phyloP scores from a whole-genome alignment of 1,139 yeast species.

The Magnusiomyces paraingens region DNA sequence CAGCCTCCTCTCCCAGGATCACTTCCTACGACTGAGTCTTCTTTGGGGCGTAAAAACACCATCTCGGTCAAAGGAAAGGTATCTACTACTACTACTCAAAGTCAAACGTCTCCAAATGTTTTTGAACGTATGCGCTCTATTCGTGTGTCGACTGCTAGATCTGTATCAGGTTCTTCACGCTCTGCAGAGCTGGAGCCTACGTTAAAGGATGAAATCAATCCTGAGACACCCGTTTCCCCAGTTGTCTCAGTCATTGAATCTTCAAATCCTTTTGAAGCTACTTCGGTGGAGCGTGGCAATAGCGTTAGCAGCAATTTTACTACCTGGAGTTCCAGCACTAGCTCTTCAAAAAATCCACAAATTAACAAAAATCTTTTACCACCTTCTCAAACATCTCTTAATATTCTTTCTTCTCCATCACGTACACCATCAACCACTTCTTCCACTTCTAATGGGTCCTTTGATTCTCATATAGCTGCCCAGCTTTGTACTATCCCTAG shows the following conservation, averaged over 20 bases:
- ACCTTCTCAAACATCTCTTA: neutral
- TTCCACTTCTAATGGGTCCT: constrained; percentile 1
- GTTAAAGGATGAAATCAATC: neutral
- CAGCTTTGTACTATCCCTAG: constrained; percentile 22
- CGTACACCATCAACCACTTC: neutral
- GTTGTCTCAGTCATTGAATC: neutral
- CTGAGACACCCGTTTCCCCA: neutral
- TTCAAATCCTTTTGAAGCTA: too few relatives aligned
- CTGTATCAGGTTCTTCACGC: too few relatives aligned
- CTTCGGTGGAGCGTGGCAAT: too few relatives aligned
- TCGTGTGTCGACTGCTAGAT: constrained; percentile 5
- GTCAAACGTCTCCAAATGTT: constrained; percentile 12
- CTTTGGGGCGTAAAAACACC: constrained; percentile 14
- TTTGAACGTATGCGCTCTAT: constrained; percentile 14
- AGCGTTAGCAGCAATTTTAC: too few relatives aligned
- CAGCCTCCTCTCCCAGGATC: neutral
- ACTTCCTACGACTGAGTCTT: neutral
- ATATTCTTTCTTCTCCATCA: neutral
- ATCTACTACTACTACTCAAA: constrained; percentile 13
- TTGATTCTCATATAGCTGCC: constrained; percentile 20
- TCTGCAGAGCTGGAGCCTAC: neutral
- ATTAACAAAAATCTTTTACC: neutral
- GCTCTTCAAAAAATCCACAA: neutral
- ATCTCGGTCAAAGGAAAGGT: constrained; percentile 5
- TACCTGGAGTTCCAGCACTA: too few relatives aligned